Conservation (phyloP, 768 basidiomycete genomes). For the Pulveroboletus sp. region DNA sequence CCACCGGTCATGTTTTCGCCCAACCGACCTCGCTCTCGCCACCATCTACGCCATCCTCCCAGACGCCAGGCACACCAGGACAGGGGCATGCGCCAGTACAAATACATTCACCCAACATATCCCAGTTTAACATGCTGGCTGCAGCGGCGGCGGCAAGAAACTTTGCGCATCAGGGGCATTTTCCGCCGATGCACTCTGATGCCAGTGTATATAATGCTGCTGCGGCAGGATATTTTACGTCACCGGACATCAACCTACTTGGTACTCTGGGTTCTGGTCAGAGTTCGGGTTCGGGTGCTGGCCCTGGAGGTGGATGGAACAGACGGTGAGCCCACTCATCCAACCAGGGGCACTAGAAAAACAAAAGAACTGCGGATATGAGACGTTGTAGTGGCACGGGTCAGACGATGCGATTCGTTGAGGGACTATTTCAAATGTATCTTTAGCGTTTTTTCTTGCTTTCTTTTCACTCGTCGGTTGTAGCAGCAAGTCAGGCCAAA, state of each 20-base stretch:
- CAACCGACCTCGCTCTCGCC: slow-evolving; percentile 2
- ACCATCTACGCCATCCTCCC: slow-evolving; percentile 4
- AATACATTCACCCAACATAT: slow-evolving; percentile 7
- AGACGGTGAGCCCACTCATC: slow-evolving; percentile 5
- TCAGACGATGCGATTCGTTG: background rate
- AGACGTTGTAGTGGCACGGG: background rate
- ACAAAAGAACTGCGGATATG: too few species aligned
- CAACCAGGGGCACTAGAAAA: background rate
- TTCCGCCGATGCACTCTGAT: slow-evolving; percentile 19
- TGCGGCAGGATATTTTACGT: slow-evolving; percentile 16
- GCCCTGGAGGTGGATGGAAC: slow-evolving; percentile 3
- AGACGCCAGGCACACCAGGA: background rate
- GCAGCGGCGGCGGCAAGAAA: slow-evolving; percentile 22
- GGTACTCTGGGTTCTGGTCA: slow-evolving; percentile 7
- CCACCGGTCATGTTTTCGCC: background rate
- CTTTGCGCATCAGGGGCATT: slow-evolving; percentile 21
- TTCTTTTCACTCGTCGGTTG: background rate
- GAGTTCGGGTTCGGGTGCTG: background rate
- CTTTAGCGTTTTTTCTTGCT: background rate
- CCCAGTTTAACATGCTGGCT: slow-evolving; percentile 28
- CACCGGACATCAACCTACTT: slow-evolving; percentile 15
- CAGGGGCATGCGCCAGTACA: background rate
- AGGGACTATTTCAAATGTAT: slow-evolving; percentile 1
- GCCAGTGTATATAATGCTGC: slow-evolving; percentile 12
- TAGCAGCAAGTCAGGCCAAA: background rate